Evolutionary conservation across 2,329 filamentous ascomycete species (phyloP).

Genomic region (Mycosphaerella arachidis): DNA sequence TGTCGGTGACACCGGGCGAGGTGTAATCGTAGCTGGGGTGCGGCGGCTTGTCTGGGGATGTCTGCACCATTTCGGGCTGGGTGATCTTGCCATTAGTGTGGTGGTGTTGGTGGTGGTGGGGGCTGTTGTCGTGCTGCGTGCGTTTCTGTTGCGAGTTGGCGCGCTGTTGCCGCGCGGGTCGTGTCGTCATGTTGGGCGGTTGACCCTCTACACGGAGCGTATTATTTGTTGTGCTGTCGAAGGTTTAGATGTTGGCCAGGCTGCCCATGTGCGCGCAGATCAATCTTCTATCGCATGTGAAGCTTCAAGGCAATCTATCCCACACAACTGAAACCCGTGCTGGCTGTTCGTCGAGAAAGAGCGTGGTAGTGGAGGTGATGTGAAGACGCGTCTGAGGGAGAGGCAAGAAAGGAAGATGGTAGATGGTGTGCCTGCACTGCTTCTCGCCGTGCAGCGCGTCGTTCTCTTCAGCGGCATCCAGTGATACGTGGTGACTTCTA

Average conservation of each 20-base stretch:
- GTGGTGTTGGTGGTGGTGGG: too few species aligned
- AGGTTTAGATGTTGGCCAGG: not conserved
- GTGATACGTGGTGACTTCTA: conserved; percentile 3
- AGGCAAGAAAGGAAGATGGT: not conserved
- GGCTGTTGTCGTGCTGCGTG: conserved; percentile 8
- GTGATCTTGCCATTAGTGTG: conserved; percentile 17
- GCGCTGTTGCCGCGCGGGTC: conserved; percentile 11
- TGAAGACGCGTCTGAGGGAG: not conserved
- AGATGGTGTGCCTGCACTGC: not conserved
- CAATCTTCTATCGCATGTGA: not conserved
- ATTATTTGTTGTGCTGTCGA: not conserved
- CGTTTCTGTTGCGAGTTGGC: conserved; percentile 12
- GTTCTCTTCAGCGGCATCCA: not conserved
- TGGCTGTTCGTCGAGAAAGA: not conserved
- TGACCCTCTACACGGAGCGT: not conserved
- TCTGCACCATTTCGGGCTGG: conserved; percentile 20
- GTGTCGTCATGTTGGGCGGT: conserved; percentile 18
- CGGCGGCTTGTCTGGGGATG: conserved; percentile 32
- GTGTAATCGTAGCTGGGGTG: conserved; percentile 54
- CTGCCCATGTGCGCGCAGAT: conserved; percentile 2
- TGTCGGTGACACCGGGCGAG: conserved; percentile 76
- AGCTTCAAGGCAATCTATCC: not conserved
- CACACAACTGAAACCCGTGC: not conserved
- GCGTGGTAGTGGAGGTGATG: not conserved
- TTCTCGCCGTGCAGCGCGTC: not conserved